phyloP scores from a whole-genome alignment of 2,329 filamentous ascomycete species.

The Tolypocladium inflatum region DNA sequence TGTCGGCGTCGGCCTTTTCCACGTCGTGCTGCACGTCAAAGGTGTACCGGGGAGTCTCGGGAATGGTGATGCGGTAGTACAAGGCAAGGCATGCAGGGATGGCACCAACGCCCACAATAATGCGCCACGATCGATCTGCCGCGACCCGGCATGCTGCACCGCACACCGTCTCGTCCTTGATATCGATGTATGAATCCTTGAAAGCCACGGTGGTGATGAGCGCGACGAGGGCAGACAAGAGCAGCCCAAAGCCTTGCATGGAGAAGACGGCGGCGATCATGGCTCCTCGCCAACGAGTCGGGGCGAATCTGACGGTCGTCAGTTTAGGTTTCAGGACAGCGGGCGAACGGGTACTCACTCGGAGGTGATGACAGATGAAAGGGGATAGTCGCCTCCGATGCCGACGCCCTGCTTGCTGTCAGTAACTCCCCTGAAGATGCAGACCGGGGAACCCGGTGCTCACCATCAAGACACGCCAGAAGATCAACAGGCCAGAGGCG shows the following conservation, averaged over 20 bases:
- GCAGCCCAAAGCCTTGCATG: conserved; percentile 78
- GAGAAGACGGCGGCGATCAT: conserved; percentile 81
- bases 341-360: conserved; percentile 35
- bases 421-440: not conserved
- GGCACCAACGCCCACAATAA: conserved; percentile 71
- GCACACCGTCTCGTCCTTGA: conserved; percentile 38
- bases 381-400: conserved; percentile 75
- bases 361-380: conserved; percentile 72
- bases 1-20: conserved; percentile 65
- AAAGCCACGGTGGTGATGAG: conserved; percentile 60
- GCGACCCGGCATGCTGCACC: conserved; percentile 54
- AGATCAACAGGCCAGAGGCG: conserved; percentile 53
- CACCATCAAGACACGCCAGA: conserved; percentile 68
- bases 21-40: conserved; percentile 71
- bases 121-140: conserved; percentile 73
- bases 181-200: conserved; percentile 36
- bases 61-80: conserved; percentile 81
- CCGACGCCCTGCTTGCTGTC: conserved; percentile 47
- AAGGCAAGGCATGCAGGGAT: conserved; percentile 69
- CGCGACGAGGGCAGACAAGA: conserved; percentile 60
- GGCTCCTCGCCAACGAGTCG: conserved; percentile 69
- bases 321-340: not conserved
- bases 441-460: conserved; percentile 5
- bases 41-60: conserved; percentile 75
- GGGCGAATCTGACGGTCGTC: conserved; percentile 52